Base-by-base conservation (phyloP, 805 yeast genomes). In the Metschnikowia kofuensis region DNA sequence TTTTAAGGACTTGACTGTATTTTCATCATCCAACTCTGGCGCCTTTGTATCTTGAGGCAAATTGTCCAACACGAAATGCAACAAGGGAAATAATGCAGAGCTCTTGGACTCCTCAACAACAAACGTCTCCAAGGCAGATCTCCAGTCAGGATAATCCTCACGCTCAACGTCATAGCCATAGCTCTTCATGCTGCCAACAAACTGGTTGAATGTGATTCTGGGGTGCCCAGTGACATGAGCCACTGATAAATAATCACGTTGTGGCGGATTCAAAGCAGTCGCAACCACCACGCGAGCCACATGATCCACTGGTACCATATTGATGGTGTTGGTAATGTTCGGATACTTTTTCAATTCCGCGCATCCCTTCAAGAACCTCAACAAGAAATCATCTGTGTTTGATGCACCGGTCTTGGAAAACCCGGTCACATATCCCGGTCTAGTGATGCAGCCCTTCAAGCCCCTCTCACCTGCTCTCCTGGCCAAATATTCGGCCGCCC, bases 191-290 rank as follows among this genome's bases (percentile, higher is more conserved):
- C 84, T 62, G 14, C 82, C 81, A 57, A 94, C 70, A 71, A 83
- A 92, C 56, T 87, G 83, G 60, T 82, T 84, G 72, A 91, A 87
- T 38, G 79, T 73, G 51, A 89, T 83, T 65, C 99, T 83, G 51
- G 99, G 99, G 60, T 94, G 98, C 26, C 92, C 95, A 6, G 98
- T 94, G n/a, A 94, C 97, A 40, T 94, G 99, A 1, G 89, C 90
- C 38, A 95, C 99, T 0, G 84, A 71, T 38, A 83, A 69, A 43
- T 71, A 75, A 13, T 72, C 72, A 21, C 68, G 58, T 36, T 62
- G 60, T 26, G 94, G 87, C 28, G 96, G 92, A 60, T 82, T 81
- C 53, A 94, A 75, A 0, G 96, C 85, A 28, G 94, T 72, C 1
- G 98, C 89, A 44, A 84, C 88, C 27, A 85, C 87, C 26, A 90